Evolutionary conservation across 2,329 filamentous ascomycete genomes (phyloP), one percentile per base, ranked within the genome.

Genomic region (Beauveria sp.): DNA sequence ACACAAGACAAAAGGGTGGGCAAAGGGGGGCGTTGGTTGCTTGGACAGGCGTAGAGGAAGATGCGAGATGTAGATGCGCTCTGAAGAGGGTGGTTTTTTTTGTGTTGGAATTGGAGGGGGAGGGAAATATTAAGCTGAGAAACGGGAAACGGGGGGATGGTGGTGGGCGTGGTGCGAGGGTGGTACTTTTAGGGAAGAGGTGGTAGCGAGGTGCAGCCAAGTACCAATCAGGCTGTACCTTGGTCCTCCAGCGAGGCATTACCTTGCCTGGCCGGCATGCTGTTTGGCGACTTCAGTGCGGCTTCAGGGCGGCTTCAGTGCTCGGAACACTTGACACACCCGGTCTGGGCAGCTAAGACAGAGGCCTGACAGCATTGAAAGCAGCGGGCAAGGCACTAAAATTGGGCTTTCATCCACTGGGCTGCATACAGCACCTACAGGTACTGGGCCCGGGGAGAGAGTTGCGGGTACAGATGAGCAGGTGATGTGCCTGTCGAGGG

Each of bases 31-130:
- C 9, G 6, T 31, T 42, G 38, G 46, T 51, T 43, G 48, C 12
- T 34, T 51, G 48, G 40, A 53, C 12, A 34, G 16, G 18, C 40
- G 38, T 28, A 46, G 49, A 60, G 48, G 57, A 45, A 48, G 46
- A 42, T 28, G 49, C 57, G 59, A 61, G 42, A 31, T 49, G 59
- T 24, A 61, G 59, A 55, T 61, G 50, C 43, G 59, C 59, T 61
- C 59, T 49, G 42, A 43, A 61, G 28, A 48, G 9, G 31, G 58
- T 45, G 42, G 24, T 61, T 34, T 49, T 24, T 61, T 60, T 61
- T 55, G 42, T 16, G 51, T 55, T 61, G 51, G 51, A 61, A 51
- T 61, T 61, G 50, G 59, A 55, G 51, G 58, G 58, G 58, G 59
- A 55, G 51, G 59, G 59, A 54, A 38, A 61, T 55, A 61, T 61